Evolutionary conservation across 1,284 basidiomycete genomes (phyloP), one percentile per base, ranked within the genome.

Genomic region (Coniophora puteana): DNA sequence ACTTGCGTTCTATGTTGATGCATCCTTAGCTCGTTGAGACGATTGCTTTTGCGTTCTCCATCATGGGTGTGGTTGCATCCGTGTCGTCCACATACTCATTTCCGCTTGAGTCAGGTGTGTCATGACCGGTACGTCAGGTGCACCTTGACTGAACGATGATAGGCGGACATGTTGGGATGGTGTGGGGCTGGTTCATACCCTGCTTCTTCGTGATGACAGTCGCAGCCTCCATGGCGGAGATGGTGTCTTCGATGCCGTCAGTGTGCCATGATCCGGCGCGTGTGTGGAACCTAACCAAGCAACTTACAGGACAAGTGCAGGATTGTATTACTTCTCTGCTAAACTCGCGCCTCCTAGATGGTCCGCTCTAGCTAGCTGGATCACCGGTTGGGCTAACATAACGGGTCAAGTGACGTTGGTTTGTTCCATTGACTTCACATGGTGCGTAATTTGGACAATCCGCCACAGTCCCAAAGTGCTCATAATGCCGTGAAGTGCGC

Each of bases 141-240:
- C 18, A 40, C 38, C 8, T 40, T 35, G 42, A 38, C 16, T 30
- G 29, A 39, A 41, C 20, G 28, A 14, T 6, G 10, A 30, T 47
- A 74, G 83, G 83, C 40, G 83, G 84, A 5, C 83, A 87, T 57
- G 78, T 84, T 20, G 83, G 84, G 16, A 79, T 88, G 72, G 74
- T 86, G 7, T 88, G 81, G 64, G 85, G 85, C 17, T 89, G 84
- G 85, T 60, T 85, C 16, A 80, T 88, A 44, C 85, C 84, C 4
- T 74, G 68, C 47, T 65, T 83, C 38, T 85, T 87, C 48, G 83
- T 89, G 27, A 67, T 79, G 62, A 67, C 72, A 5, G 68, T 86
- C 14, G 83, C 83, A 4, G 66, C 76, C 8, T 79, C 74, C n/a
- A 75, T 88, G 67, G 84, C 84, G 4, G 84, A 88, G 53, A 53